Evolutionary conservation across 2,329 filamentous ascomycete species (phyloP), one percentile per base, ranked within the genome.

Genomic region (Chaetomium globosum): DNA sequence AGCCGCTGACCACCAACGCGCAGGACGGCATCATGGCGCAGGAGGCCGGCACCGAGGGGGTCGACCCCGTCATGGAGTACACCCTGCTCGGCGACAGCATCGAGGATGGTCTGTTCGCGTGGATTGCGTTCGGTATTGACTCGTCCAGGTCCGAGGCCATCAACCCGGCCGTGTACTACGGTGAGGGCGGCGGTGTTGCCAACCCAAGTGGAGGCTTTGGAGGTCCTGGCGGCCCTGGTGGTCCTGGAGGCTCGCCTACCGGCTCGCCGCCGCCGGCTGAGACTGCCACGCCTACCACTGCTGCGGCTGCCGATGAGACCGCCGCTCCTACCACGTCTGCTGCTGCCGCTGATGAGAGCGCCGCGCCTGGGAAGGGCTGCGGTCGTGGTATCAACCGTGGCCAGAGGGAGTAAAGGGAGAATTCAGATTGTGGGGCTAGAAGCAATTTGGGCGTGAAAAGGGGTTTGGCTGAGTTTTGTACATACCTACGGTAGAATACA

Each of bases 81-180:
- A 80, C 84, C 19, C 77, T 83, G 31, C 80, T 89, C 13, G 85
- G 86, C 6, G 80, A 85, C 52, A 74, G 77, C 21, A 71, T 85
- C 7, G 72, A 75, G 1, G 82, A 85, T 54, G 85, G 85, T 21
- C 70, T 87, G 28, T 79, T 87, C 52, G 82, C 77, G 19, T 87
- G 85, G 84, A 79, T 86, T 65, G 77, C 80, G 0, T 76, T 86
- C 48, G 84, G 81, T 1, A 79, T 86, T 52, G 78, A 84, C 68
- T 64, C 76, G 3, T 74, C 71, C 36, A 43, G 64, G 8, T 58
- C 53, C 31, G 64, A 70, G 52, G 64, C 59, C 21, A 69, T 78
- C 12, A 71, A 55, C 31, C 73, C 75, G 21, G 77, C 77, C 10
- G 76, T 73, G 10, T 77, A 73, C n/a, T 67, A 73, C 33, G 75